phyloP scores from a whole-genome alignment of 805 yeast species.

The Ascoidea rubescens region DNA sequence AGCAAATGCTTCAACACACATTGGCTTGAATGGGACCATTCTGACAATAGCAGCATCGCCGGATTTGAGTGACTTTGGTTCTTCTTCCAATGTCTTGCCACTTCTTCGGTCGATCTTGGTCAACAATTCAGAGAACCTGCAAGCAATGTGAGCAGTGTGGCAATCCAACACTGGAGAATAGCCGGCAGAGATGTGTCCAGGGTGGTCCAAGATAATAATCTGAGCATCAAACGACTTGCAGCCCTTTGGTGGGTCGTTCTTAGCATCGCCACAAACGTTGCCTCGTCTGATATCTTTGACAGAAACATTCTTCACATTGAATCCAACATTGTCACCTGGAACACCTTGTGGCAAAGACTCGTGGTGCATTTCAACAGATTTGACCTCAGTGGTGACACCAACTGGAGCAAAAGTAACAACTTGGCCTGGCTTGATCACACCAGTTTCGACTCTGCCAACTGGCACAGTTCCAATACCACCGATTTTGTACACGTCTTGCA shows the following conservation, averaged over 20 bases:
- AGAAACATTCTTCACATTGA: slow-evolving; percentile 86
- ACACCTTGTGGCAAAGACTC: slow-evolving; percentile 64
- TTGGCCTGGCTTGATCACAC: slow-evolving; percentile 86
- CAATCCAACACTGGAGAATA: slow-evolving; percentile 87
- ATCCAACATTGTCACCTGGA: slow-evolving; percentile 87
- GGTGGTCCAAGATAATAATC: slow-evolving; percentile 81
- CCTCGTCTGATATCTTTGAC: slow-evolving; percentile 86
- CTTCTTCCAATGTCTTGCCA: slow-evolving; percentile 80
- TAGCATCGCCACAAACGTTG: slow-evolving; percentile 85
- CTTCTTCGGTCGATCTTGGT: slow-evolving; percentile 88
- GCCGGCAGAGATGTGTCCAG: slow-evolving; percentile 85
- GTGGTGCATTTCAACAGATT: slow-evolving; percentile 84
- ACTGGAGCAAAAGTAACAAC: slow-evolving; percentile 83
- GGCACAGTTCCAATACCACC: slow-evolving; percentile 90
- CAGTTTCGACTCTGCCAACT: slow-evolving; percentile 90
- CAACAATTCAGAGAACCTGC: slow-evolving; percentile 66
- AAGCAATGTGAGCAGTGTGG: slow-evolving; percentile 87
- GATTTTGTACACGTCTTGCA: slow-evolving; percentile 86
- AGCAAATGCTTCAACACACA: slow-evolving; percentile 89
- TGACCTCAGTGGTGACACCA: slow-evolving; percentile 81
- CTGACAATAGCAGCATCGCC: slow-evolving; percentile 94
- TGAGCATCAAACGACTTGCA: slow-evolving; percentile 73
- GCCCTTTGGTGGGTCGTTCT: slow-evolving; percentile 78
- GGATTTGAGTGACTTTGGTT: slow-evolving; percentile 88
- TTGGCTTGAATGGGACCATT: slow-evolving; percentile 78